phyloP scores from a whole-genome alignment of 1,284 basidiomycete species.

The Ustilago loliicola region DNA sequence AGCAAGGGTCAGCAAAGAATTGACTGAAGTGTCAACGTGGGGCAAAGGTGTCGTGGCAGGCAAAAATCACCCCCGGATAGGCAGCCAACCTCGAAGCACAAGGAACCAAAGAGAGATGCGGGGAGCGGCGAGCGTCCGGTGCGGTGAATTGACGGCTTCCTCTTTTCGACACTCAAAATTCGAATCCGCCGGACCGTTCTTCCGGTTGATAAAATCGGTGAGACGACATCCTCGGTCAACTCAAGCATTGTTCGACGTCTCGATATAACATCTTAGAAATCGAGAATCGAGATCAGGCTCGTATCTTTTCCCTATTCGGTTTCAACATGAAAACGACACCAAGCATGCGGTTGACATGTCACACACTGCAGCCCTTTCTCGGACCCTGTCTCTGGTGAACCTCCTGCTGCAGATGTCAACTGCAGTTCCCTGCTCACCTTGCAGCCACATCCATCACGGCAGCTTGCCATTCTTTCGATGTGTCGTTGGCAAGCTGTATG shows the following conservation, averaged over 20 bases:
- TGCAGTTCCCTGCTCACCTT: background rate
- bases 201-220: constrained; percentile 15
- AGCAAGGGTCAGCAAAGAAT: background rate
- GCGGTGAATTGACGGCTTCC: constrained; percentile 42
- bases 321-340: background rate
- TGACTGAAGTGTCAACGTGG: constrained; percentile 4
- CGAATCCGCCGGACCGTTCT: constrained; percentile 39
- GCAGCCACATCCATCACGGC: background rate
- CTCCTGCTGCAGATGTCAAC: background rate
- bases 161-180: background rate
- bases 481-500: background rate
- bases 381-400: background rate
- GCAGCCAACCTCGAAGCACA: background rate
- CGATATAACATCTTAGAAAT: too few relatives aligned
- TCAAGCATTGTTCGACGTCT: background rate
- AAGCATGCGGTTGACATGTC: constrained; percentile 31
- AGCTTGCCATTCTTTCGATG: background rate
- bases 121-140: constrained; percentile 17
- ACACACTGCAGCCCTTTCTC: constrained; percentile 9
- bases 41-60: background rate
- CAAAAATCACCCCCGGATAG: background rate
- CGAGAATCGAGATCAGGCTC: too few relatives aligned
- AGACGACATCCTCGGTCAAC: background rate
- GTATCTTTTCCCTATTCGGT: too few relatives aligned
- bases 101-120: background rate